Evolutionary conservation across 176 grass and related monocot species (phyloP), one percentile per base, ranked within the genome.

Genomic region (Musa itinerans): DNA sequence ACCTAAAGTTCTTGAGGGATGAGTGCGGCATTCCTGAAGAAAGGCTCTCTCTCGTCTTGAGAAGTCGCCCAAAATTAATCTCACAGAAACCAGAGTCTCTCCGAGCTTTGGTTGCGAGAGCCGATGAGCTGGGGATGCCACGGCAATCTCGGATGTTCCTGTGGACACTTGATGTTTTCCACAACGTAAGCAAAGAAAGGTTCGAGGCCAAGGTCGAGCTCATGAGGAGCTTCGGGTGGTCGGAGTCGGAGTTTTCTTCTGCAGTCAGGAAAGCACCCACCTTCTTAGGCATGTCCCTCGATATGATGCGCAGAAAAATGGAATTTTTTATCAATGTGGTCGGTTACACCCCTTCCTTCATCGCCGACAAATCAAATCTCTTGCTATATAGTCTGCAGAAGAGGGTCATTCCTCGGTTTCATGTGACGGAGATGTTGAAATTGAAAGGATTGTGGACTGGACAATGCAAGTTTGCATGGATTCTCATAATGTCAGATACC

Each of bases 311-410:
- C 10, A 59, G 67, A 16, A 49, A 1, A 12, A 76, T 43, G 50
- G 67, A 83, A n/a, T 89, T 93, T 64, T 74, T 87, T 53, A 63
- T 74, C 8, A 78, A 43, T 16, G 90, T 72, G 63, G 84, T 78
- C 9, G 84, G 90, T 1, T 73, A 79, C 1, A 64, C 80, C 48
- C n/a, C 70, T 9, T 65, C 53, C 6, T 72, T 52, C 80, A 81
- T 93, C 64, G 56, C 73, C 8, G 0, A 8, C 52, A 50, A 19
- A 9, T 52, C 84, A 1, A 0, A 5, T 0, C 25, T 89, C 17
- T 17, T 93, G 11, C 53, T 68, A 71, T 87, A 67, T 68, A 93
- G 82, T 75, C 43, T 89, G 23, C 76, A 89, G 52, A 50, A 57
- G 53, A 81, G 84, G 53, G 3, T 89, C n/a, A 71, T 10, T 13